Conservation (phyloP, 129 eudicot species). For the Saposhnikovia divaricata region DNA sequence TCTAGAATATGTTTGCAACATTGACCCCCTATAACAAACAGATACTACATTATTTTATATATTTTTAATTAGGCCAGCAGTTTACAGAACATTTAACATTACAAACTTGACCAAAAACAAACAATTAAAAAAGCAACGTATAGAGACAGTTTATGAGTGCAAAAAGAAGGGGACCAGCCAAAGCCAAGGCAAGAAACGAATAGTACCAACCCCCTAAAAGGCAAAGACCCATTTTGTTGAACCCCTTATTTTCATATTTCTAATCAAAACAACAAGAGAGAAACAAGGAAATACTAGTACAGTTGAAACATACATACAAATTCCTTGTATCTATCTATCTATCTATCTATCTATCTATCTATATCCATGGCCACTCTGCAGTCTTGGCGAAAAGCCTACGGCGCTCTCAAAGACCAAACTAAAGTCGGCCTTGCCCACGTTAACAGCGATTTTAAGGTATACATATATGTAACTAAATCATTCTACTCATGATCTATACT, state of each 20-base stretch:
- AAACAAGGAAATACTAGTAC: neutral
- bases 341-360: neutral
- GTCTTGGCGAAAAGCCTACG: conserved; percentile 88
- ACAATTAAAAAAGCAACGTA: no score
- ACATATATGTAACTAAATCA: neutral
- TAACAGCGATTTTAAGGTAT: conserved; percentile 95
- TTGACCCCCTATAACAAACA: neutral
- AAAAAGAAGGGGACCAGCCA: neutral
- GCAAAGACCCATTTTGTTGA: neutral
- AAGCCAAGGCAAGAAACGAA: conserved; percentile 3
- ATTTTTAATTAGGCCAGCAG: neutral
- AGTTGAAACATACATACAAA: neutral
- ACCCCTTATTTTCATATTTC: neutral
- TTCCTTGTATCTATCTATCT: neutral
- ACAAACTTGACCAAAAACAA: neutral
- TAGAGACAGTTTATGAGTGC: no score
- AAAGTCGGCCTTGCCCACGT: conserved; percentile 95
- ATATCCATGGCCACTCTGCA: conserved; percentile 57
- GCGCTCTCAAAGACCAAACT: conserved; percentile 94
- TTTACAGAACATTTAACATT: neutral
- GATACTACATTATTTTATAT: no score
- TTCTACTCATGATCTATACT: neutral
- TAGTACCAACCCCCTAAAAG: neutral
- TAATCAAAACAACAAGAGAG: neutral
- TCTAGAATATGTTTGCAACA: neutral